Conservation (phyloP, 2,329 filamentous ascomycete species). For the Madurella mycetomatis region DNA sequence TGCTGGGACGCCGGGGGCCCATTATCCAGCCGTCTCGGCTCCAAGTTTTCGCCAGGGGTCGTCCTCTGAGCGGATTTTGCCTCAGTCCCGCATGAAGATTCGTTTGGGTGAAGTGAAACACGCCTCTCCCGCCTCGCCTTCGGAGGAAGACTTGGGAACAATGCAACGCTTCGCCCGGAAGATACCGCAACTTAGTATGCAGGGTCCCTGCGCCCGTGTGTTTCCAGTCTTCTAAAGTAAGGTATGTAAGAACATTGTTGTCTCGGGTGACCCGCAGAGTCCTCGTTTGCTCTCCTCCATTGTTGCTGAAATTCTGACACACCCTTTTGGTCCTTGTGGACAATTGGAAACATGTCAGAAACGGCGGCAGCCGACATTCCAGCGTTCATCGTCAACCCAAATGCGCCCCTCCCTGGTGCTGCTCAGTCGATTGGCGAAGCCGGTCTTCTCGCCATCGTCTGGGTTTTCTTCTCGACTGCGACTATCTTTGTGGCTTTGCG, state of each 20-base stretch:
- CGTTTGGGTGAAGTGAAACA: neutral
- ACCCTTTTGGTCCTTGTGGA: no score
- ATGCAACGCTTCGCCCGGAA: neutral
- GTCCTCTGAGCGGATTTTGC: neutral
- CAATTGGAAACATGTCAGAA: neutral
- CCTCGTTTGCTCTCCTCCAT: no score
- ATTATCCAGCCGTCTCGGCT: no score
- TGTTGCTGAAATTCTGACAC: no score
- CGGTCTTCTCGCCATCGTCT: conserved; percentile 6
- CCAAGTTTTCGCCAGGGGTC: neutral
- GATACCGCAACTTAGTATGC: neutral
- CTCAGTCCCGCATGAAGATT: neutral
- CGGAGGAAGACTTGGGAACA: neutral
- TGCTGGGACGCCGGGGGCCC: no score
- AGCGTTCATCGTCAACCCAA: neutral
- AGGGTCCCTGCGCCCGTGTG: no score
- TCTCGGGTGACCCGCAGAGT: no score
- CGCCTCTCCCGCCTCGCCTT: neutral
- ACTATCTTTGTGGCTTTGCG: conserved; percentile 5
- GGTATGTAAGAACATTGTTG: no score
- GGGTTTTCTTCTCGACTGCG: conserved; percentile 4
- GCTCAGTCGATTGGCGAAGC: neutral
- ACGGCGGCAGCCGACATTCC: neutral
- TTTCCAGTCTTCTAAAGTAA: no score
- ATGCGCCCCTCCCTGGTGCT: conserved; percentile 3